Percentiles rank a stretch among this genome's conserved stretches.
These are phyloP conservation scores for Eustoma russellianum DNA, from an alignment of 257 asterid species.

Conservation along the genomic window DNA sequence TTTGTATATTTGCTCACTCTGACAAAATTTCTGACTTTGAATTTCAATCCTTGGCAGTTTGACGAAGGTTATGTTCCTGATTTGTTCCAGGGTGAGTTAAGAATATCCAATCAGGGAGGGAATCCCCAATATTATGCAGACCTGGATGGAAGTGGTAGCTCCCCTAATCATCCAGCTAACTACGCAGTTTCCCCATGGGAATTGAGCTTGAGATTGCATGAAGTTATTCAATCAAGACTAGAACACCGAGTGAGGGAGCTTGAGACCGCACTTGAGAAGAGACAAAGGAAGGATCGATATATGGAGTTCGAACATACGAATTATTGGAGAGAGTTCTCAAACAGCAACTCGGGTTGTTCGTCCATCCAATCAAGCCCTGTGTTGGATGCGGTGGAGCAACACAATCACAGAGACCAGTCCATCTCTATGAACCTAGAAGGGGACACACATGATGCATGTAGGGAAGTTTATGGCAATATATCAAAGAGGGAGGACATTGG, in stretches of 20 bases:
- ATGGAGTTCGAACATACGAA: conserved; percentile 25
- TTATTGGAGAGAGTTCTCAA: conserved; percentile 25
- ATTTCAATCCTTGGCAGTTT: conserved; percentile 38
- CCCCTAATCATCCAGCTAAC: conserved; percentile 41
- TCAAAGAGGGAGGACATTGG: conserved; percentile 42
- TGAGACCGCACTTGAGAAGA: conserved; percentile 55
- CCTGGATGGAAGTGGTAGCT: conserved; percentile 35
- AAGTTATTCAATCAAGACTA: conserved; percentile 71
- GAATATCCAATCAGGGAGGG: conserved; percentile 17
- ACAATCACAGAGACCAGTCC: conserved; percentile 33
- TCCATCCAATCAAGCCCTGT: conserved; percentile 35
- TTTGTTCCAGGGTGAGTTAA: conserved; percentile 39
- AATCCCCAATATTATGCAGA: conserved; percentile 27
- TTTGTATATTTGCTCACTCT: conserved; percentile 1
- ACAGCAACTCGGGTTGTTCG: conserved; percentile 21
- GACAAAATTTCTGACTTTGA: background rate
- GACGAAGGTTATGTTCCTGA: conserved; percentile 41
- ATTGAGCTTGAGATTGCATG: conserved; percentile 68
- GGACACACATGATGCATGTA: conserved; percentile 53
- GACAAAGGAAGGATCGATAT: conserved; percentile 38
- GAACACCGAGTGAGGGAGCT: conserved; percentile 71
- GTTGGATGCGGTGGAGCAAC: conserved; percentile 11
- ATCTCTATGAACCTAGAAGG: conserved; percentile 47
- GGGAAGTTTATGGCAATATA: conserved; percentile 46
- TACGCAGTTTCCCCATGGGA: conserved; percentile 76